phyloP scores from a whole-genome alignment of 2,329 filamentous ascomycete genomes.

The Claviceps quebecensis region DNA sequence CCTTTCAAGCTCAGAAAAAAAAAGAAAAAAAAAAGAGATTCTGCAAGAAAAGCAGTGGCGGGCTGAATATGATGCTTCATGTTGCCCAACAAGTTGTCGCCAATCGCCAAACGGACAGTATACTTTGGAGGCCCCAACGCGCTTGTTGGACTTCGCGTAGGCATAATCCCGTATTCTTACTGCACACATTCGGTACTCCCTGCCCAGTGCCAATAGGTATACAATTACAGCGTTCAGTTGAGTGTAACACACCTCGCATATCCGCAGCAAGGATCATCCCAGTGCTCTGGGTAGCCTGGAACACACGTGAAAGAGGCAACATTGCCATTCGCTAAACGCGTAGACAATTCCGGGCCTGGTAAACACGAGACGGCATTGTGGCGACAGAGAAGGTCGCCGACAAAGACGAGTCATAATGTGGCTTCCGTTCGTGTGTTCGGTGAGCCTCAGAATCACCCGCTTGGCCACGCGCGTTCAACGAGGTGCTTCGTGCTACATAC shows the following conservation, averaged over 20 bases:
- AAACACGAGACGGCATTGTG: not conserved
- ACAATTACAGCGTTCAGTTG: not conserved
- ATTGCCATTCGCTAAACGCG: not conserved
- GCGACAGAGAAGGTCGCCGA: not conserved
- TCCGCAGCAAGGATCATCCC: conserved; percentile 1
- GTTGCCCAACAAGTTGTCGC: not conserved
- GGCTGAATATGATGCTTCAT: not conserved
- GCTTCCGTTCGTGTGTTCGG: not conserved
- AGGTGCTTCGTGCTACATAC: not conserved
- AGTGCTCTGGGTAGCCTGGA: not conserved
- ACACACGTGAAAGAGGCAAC: not conserved
- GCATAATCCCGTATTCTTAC: not conserved
- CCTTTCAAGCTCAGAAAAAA: not conserved
- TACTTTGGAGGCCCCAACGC: not conserved
- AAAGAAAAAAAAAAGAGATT: not conserved
- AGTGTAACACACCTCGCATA: conserved; percentile 1
- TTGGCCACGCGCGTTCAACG: not conserved
- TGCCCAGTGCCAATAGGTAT: not conserved
- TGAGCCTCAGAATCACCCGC: not conserved
- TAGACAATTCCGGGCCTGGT: not conserved
- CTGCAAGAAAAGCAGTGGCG: not conserved
- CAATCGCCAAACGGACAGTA: not conserved
- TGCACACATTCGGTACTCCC: not conserved
- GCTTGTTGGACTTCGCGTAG: not conserved
- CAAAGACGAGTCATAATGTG: not conserved